Evolutionary conservation across 1,284 basidiomycete species (phyloP).

Genomic region (Phlebopus sp.): DNA sequence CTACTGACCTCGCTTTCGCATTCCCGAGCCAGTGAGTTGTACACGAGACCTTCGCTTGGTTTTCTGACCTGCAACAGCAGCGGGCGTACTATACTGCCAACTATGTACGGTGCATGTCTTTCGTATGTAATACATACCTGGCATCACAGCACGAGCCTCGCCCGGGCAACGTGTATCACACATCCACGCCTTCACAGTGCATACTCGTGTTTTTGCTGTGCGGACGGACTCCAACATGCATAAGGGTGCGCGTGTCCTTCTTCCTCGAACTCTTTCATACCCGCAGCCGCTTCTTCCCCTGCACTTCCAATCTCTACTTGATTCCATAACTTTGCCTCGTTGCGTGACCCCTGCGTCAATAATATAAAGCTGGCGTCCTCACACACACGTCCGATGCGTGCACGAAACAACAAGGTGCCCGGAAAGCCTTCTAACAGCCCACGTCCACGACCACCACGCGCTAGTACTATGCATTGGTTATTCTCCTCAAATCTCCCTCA

Average conservation of each 20-base stretch:
- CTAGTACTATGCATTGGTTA: conserved; percentile 55
- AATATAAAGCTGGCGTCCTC: conserved; percentile 7
- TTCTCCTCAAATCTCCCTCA: conserved; percentile 67
- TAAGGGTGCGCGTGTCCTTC: conserved; percentile 23
- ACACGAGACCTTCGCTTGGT: neutral
- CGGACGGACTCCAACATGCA: conserved; percentile 22
- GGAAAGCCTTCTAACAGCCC: conserved; percentile 21
- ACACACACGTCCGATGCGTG: conserved; percentile 20
- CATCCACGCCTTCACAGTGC: conserved; percentile 22
- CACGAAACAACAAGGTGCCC: conserved; percentile 22
- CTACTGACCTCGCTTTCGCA: too few species aligned
- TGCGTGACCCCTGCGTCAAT: conserved; percentile 8
- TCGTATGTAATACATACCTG: conserved; percentile 13
- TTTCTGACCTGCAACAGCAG: neutral
- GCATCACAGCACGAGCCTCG: conserved; percentile 18
- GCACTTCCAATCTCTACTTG: conserved; percentile 3
- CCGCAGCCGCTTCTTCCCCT: conserved; percentile 9
- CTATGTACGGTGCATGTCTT: neutral
- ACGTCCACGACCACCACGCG: conserved; percentile 30
- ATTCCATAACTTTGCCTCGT: conserved; percentile 5
- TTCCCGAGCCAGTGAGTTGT: conserved; percentile 2
- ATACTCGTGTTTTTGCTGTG: conserved; percentile 33
- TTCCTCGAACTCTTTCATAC: conserved; percentile 13
- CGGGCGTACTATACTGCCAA: neutral
- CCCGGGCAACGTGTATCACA: conserved; percentile 24